Base-by-base conservation (phyloP, 2,329 filamentous ascomycete genomes). In the Sporothrix luriei region DNA sequence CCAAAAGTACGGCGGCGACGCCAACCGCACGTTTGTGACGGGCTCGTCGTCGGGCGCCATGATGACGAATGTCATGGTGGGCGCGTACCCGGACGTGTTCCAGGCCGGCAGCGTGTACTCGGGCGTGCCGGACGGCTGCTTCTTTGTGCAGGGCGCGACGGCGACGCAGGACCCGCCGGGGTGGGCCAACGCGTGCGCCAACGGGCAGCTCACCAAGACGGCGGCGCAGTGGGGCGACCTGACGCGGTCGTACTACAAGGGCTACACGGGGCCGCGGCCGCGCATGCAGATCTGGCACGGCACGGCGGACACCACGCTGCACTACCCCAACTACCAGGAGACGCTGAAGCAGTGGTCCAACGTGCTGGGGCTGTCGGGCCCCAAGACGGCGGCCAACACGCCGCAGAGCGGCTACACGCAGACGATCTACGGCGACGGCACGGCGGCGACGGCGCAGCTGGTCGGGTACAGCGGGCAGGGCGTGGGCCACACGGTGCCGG, bases 51-150 rank as follows among this genome's bases (percentile, higher is more conserved):
- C 82, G 0, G 84, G 83, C 43, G 84, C 80, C 43, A 86, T 86
- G 84, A 85, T 86, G 84, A 85, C 83, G 70, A 80, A 82, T 72
- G 79, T 87, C 51, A 78, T 87, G 72, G 80, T 82, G 2, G 84
- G 83, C 4, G 81, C 84, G 1, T 87, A 87, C 74, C 85, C 85
- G 0, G 82, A 86, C 19, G 74, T 87, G 29, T 86, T 87, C 76
- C 79, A 79, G 16, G 85, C 84, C 13, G 84, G 80, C 1, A 81
- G 81, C 6, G 80, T 79, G 24, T 87, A 85, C 73, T 78, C 83
- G 1, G 85, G 85, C 40, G 84, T 86, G 0, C 82, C 85, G 0
- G 84, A 83, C 33, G 84, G 84, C n/a, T 87, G 85, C 76, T 87
- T 87, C 75, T 77, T 75, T 66, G 76, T 78, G 26, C 74, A 75